A percentile compares a stretch with the other conserved stretches of the same genome.
phyloP scores from a whole-genome alignment of 2,329 filamentous ascomycete genomes.

The Claviceps citrina region DNA sequence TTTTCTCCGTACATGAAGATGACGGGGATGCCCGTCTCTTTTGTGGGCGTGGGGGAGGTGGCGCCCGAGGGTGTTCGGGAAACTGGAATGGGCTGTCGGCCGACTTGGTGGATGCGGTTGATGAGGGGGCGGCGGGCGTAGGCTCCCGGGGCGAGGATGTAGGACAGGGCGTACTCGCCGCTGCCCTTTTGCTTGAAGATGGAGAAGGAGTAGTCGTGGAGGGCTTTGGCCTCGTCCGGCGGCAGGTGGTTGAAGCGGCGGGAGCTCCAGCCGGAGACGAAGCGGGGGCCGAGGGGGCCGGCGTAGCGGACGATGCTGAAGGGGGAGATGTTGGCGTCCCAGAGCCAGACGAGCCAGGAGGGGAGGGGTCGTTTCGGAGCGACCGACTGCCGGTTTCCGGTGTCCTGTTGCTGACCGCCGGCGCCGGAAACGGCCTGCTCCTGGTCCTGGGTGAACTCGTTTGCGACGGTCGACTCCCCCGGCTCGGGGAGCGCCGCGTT shows the following conservation, averaged over 20 bases:
- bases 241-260: conserved; percentile 85
- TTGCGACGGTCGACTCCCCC: conserved; percentile 52
- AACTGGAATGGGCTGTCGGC: conserved; percentile 52
- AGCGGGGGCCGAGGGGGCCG: conserved; percentile 75
- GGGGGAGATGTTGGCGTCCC: conserved; percentile 93
- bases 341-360: conserved; percentile 80
- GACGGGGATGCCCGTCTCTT: conserved; percentile 59
- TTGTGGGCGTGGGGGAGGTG: conserved; percentile 9
- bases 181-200: conserved; percentile 86
- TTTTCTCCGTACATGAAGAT: conserved; percentile 94
- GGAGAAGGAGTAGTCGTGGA: conserved; percentile 89
- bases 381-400: conserved; percentile 5
- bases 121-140: conserved; percentile 82
- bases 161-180: conserved; percentile 84
- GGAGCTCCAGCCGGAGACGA: conserved; percentile 90
- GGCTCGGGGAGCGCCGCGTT: conserved; percentile 67
- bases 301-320: conserved; percentile 81
- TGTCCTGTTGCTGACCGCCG: conserved; percentile 8
- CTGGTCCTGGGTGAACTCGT: conserved; percentile 69
- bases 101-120: conserved; percentile 70
- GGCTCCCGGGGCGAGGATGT: conserved; percentile 84
- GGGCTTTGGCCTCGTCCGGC: conserved; percentile 57
- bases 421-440: conserved; percentile 27
- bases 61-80: conserved; percentile 12
- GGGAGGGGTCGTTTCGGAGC: conserved; percentile 45